Evolutionary conservation across 805 yeast genomes (phyloP).

Genomic region (Lachancea sp.): DNA sequence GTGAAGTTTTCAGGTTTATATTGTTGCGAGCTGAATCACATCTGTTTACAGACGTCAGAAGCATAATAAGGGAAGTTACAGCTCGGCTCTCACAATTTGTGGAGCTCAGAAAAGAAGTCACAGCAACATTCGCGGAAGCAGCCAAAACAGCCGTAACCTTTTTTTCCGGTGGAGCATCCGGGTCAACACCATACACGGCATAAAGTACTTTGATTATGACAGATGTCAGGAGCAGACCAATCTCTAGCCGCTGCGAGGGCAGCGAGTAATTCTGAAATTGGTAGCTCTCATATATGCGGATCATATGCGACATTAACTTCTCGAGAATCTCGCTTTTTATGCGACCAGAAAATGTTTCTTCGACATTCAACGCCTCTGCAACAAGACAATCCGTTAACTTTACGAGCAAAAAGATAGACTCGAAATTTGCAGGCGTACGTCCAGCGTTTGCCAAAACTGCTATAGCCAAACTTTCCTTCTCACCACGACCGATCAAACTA

Average conservation of each 20-base stretch:
- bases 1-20: slow-evolving; percentile 14
- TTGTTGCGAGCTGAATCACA: slow-evolving; percentile 11
- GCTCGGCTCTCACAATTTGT: slow-evolving; percentile 47
- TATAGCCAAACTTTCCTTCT: slow-evolving; percentile 58
- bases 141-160: slow-evolving; percentile 47
- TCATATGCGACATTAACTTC: slow-evolving; percentile 47
- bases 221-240: slow-evolving; percentile 50
- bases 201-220: slow-evolving; percentile 50
- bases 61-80: slow-evolving; percentile 25
- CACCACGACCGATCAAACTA: slow-evolving; percentile 52
- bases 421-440: slow-evolving; percentile 58
- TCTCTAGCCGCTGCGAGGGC: slow-evolving; percentile 50
- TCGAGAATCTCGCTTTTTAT: slow-evolving; percentile 50
- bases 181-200: slow-evolving; percentile 50
- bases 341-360: slow-evolving; percentile 34
- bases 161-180: slow-evolving; percentile 30
- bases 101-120: slow-evolving; percentile 50
- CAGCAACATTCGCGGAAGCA: slow-evolving; percentile 43
- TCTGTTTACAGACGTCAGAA: slow-evolving; percentile 7
- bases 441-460: slow-evolving; percentile 67
- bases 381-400: slow-evolving; percentile 49
- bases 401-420: slow-evolving; percentile 56
- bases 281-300: slow-evolving; percentile 71
- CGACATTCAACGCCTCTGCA: slow-evolving; percentile 40
- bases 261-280: slow-evolving; percentile 59